Percentiles rank a stretch among this genome's conserved stretches.
Evolutionary conservation across 2,329 filamentous ascomycete genomes (phyloP).

Genomic region (Alternaria triticina): DNA sequence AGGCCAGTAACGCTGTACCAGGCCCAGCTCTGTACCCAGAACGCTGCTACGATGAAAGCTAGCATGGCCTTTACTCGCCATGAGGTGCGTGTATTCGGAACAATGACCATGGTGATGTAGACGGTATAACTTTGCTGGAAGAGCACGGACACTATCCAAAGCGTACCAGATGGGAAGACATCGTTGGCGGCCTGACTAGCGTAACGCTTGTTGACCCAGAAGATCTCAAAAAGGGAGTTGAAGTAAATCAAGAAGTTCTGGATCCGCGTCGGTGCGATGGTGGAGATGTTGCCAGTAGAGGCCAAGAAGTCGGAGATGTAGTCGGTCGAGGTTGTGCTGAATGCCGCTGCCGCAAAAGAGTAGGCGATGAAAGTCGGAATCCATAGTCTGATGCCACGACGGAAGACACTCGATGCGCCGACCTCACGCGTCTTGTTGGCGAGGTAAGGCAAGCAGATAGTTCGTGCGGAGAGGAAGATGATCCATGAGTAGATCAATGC

Average conservation of each 20-base stretch:
- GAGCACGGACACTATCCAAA: conserved; percentile 56
- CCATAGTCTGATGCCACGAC: conserved; percentile 52
- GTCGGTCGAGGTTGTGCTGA: conserved; percentile 33
- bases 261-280: conserved; percentile 42
- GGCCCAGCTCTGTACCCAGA: conserved; percentile 57
- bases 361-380: conserved; percentile 51
- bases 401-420: conserved; percentile 51
- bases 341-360: conserved; percentile 48
- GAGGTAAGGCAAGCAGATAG: conserved; percentile 53
- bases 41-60: conserved; percentile 53
- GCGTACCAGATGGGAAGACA: conserved; percentile 54
- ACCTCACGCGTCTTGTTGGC: conserved; percentile 40
- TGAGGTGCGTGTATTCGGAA: conserved; percentile 51
- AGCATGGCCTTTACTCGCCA: conserved; percentile 52
- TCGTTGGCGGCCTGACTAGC: conserved; percentile 49
- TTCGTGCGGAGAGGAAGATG: conserved; percentile 55
- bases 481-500: conserved; percentile 55
- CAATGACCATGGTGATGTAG: conserved; percentile 57
- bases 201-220: conserved; percentile 53
- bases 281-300: conserved; percentile 47
- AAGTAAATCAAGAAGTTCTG: conserved; percentile 52
- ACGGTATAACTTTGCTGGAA: conserved; percentile 57
- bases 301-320: conserved; percentile 50
- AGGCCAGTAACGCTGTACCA: conserved; percentile 55
- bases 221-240: conserved; percentile 56